These are phyloP conservation scores for Acrodontium crateriforme DNA, from an alignment of 2,329 filamentous ascomycete genomes.

Conservation along the genomic window DNA sequence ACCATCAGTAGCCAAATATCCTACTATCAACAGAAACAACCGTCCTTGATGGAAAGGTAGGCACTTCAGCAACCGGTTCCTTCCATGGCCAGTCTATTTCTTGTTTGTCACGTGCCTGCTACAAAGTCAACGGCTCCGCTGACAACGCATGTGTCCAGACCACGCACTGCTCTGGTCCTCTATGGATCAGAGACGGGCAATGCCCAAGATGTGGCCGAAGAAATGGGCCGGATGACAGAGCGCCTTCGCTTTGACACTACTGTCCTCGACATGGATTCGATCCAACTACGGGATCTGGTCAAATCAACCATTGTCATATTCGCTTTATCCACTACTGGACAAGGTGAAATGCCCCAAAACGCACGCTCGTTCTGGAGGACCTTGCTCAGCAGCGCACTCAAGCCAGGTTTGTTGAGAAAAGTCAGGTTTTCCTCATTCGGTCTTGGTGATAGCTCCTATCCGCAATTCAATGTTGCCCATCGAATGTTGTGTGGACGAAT, in stretches of 20 bases:
- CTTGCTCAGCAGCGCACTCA: conserved; percentile 64
- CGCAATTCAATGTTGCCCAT: conserved; percentile 85
- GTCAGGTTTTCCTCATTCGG: conserved; percentile 77
- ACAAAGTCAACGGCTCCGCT: too few relatives aligned
- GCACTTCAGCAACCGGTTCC: too few relatives aligned
- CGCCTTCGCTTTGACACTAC: conserved; percentile 64
- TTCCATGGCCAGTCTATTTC: too few relatives aligned
- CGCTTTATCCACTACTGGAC: conserved; percentile 80
- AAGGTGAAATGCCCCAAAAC: conserved; percentile 85
- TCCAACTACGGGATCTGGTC: conserved; percentile 44
- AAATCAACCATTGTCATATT: conserved; percentile 53
- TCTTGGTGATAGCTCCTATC: conserved; percentile 86
- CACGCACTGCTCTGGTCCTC: conserved; percentile 51
- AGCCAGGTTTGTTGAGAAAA: conserved; percentile 51
- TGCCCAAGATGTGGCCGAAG: conserved; percentile 78
- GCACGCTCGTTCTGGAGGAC: conserved; percentile 71
- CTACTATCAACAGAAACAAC: too few relatives aligned
- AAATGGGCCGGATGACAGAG: conserved; percentile 61
- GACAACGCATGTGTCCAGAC: too few relatives aligned
- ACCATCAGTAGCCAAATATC: too few relatives aligned
- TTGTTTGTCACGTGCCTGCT: too few relatives aligned
- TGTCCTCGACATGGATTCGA: conserved; percentile 62
- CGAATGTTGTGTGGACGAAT: conserved; percentile 78
- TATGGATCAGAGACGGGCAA: conserved; percentile 96
- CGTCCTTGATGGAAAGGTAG: too few relatives aligned